phyloP scores from a whole-genome alignment of 306 rosid species.

The Acacia acuminata region DNA sequence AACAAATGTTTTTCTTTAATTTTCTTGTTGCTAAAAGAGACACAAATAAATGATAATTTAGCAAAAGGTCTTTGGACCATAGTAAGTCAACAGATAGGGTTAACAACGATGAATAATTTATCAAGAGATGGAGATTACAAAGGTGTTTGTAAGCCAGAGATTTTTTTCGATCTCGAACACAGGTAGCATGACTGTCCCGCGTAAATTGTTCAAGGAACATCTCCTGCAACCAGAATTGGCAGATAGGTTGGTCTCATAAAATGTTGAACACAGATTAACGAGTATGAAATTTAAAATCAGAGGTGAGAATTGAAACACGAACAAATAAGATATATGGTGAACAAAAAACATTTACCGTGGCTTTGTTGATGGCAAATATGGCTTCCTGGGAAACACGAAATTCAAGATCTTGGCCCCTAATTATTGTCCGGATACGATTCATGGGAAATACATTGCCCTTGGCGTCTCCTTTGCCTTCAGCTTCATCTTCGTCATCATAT shows the following conservation, averaged over 20 bases:
- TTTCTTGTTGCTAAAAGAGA: not conserved
- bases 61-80: not conserved
- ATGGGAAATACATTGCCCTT: conserved; percentile 62
- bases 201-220: conserved; percentile 72
- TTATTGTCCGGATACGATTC: conserved; percentile 69
- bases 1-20: not conserved
- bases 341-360: conserved; percentile 46
- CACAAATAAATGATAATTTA: not conserved
- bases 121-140: conserved; percentile 46
- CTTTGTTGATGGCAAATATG: conserved; percentile 65
- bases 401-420: conserved; percentile 56
- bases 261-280: not conserved
- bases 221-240: conserved; percentile 57
- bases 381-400: conserved; percentile 73
- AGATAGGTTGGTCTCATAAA: not conserved
- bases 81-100: not conserved
- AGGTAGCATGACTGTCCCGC: conserved; percentile 52
- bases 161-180: conserved; percentile 68
- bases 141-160: conserved; percentile 72
- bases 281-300: not conserved
- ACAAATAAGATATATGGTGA: not conserved
- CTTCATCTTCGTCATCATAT: conserved; percentile 19
- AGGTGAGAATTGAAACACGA: not conserved
- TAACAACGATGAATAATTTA: not conserved
- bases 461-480: conserved; percentile 42